These are phyloP conservation scores for Populus tomentosa DNA, from an alignment of 441 rosid genomes.

Conservation along the genomic window DNA sequence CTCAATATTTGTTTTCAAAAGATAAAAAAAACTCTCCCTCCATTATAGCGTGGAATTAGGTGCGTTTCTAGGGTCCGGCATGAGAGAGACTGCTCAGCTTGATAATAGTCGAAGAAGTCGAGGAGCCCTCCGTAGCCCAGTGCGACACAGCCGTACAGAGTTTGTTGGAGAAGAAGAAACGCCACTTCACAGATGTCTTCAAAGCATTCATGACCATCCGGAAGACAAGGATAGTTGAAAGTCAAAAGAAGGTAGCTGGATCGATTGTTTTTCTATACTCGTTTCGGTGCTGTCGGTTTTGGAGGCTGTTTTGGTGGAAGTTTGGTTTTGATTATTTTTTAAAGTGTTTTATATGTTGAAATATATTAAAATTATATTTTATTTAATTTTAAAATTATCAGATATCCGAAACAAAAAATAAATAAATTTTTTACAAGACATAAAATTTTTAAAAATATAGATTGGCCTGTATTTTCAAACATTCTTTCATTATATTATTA, in stretches of 20 bases:
- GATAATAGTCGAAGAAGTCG: background rate
- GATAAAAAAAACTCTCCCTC: background rate
- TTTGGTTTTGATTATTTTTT: too few relatives aligned
- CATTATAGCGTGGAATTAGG: background rate
- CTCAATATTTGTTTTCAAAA: too few relatives aligned
- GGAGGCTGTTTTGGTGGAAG: too few relatives aligned
- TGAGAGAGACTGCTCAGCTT: background rate
- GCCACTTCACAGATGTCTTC: background rate
- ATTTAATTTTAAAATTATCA: too few relatives aligned
- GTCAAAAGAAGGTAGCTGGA: background rate
- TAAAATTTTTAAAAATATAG: too few relatives aligned
- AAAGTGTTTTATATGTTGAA: too few relatives aligned
- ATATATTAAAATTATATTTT: too few relatives aligned
- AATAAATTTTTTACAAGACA: too few relatives aligned
- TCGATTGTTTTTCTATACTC: background rate
- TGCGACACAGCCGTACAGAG: background rate
- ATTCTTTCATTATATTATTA: too few relatives aligned
- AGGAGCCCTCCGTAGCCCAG: background rate
- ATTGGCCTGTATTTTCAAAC: too few relatives aligned
- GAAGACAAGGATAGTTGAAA: background rate
- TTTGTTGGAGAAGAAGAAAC: background rate
- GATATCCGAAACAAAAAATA: too few relatives aligned
- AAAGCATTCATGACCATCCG: background rate
- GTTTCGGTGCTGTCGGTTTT: too few relatives aligned
- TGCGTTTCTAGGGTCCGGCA: background rate